phyloP scores from a whole-genome alignment of 495 filamentous ascomycete genomes.

The Aspergillus bertholletiae region DNA sequence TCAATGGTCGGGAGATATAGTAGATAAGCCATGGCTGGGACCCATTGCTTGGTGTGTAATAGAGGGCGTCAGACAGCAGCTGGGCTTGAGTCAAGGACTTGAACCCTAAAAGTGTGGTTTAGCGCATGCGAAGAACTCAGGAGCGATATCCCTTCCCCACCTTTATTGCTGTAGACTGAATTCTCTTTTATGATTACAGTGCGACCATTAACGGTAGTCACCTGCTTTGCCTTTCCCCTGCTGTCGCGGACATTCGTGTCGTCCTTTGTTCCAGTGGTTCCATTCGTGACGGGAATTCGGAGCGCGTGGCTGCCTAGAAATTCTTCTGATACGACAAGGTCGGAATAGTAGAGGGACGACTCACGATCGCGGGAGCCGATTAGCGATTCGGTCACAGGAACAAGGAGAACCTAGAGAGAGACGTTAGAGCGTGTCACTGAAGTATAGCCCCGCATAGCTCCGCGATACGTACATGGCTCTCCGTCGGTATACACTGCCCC shows the following conservation, averaged over 20 bases:
- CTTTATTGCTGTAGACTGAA: constrained; percentile 93
- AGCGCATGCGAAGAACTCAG: constrained; percentile 9
- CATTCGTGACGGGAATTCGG: constrained; percentile 64
- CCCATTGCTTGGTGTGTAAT: constrained; percentile 78
- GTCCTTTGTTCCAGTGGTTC: constrained; percentile 58
- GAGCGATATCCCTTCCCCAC: constrained; percentile 39
- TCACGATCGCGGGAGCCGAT: constrained; percentile 87
- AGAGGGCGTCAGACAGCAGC: constrained; percentile 80
- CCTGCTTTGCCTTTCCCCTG: constrained; percentile 89
- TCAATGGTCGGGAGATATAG: constrained; percentile 89
- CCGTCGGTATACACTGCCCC: constrained; percentile 85
- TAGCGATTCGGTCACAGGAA: constrained; percentile 88
- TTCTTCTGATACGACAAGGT: constrained; percentile 84
- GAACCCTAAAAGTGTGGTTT: constrained; percentile 61
- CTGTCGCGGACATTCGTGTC: constrained; percentile 77
- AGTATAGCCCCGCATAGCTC: background rate
- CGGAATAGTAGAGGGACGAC: constrained; percentile 69
- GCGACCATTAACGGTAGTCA: constrained; percentile 85
- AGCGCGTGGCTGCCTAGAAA: constrained; percentile 97
- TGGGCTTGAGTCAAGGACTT: constrained; percentile 88
- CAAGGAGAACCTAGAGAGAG: constrained; percentile 69
- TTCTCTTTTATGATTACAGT: constrained; percentile 94
- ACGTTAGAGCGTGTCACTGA: background rate
- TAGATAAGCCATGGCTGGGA: constrained; percentile 93
- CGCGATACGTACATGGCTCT: constrained; percentile 68